Evolutionary conservation across 306 rosid genomes (phyloP).

Genomic region (Ziziphus jujuba): DNA sequence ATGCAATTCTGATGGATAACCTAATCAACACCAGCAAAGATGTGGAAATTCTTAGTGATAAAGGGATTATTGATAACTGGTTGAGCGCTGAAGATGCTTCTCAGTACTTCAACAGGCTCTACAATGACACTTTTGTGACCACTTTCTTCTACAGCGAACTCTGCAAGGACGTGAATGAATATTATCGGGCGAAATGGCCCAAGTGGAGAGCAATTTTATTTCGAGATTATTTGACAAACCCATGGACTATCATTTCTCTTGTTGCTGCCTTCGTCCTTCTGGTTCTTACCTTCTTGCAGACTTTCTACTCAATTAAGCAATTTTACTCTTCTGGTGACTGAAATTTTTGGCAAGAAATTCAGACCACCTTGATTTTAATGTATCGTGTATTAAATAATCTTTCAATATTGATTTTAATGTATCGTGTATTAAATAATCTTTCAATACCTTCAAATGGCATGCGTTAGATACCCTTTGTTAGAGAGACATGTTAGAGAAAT

Average conservation of each 20-base stretch:
- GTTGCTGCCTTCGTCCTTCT: neutral
- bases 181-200: neutral
- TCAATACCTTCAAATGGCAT: no score
- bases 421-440: no score
- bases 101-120: conserved; percentile 12
- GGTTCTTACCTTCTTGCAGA: conserved; percentile 25
- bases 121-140: conserved; percentile 11
- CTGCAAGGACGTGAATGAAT: fast-evolving
- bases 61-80: neutral
- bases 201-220: neutral
- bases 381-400: no score
- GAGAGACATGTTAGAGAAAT: no score
- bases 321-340: neutral
- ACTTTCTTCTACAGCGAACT: neutral
- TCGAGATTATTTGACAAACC: conserved; percentile 20
- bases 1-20: conserved; percentile 21
- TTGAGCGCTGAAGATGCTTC: conserved; percentile 17
- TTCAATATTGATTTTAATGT: no score
- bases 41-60: conserved; percentile 6
- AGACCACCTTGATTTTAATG: no score
- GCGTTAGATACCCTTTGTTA: no score
- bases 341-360: no score
- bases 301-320: neutral
- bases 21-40: conserved; percentile 12
- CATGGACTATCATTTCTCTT: conserved; percentile 24